phyloP scores from a whole-genome alignment of 1,284 basidiomycete species.

The Caloboletus firmus region DNA sequence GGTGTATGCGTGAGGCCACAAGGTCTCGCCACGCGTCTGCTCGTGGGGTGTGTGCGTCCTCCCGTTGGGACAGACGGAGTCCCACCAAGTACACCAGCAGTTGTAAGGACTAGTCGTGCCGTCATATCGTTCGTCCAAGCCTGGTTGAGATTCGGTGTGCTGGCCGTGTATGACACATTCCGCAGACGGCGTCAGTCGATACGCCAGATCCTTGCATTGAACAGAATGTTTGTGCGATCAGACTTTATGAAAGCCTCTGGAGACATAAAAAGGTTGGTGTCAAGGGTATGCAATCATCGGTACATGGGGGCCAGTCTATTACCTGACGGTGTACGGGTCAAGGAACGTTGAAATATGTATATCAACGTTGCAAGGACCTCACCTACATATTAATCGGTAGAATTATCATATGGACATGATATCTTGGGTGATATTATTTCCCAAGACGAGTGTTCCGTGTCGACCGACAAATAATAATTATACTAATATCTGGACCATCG shows the following conservation, averaged over 20 bases:
- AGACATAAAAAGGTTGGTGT: neutral
- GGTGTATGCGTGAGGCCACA: slow-evolving; percentile 2
- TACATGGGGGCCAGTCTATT: neutral
- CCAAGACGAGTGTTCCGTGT: no score
- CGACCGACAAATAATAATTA: no score
- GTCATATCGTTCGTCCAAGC: neutral
- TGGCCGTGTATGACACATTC: neutral
- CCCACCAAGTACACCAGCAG: neutral
- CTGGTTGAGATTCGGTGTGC: neutral
- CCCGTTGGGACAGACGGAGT: neutral
- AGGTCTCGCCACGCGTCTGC: slow-evolving; percentile 6
- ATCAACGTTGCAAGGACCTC: no score
- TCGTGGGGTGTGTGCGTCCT: neutral
- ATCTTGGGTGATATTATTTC: no score
- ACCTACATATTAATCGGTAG: no score
- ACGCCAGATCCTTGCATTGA: neutral
- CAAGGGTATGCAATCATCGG: neutral
- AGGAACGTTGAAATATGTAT: neutral
- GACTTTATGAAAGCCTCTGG: neutral
- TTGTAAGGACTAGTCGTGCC: neutral
- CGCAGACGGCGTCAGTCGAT: slow-evolving; percentile 1
- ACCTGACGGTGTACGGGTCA: no score
- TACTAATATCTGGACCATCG: no score
- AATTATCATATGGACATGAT: no score
- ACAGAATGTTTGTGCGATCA: neutral